phyloP scores from a whole-genome alignment of 1,284 basidiomycete species.

The Pisolithus thermaeus region DNA sequence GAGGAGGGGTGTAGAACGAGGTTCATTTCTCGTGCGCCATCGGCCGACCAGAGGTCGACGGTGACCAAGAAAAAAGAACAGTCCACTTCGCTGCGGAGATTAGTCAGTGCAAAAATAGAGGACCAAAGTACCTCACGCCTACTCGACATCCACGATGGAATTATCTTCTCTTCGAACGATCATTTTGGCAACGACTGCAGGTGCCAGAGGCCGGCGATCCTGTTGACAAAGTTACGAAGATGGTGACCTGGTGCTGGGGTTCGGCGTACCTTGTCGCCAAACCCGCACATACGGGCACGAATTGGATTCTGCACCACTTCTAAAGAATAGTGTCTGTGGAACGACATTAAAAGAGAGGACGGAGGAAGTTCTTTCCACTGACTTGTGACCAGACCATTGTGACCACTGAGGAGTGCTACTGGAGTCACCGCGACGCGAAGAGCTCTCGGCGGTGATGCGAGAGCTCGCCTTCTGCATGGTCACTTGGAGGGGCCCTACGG shows the following conservation, averaged over 20 bases:
- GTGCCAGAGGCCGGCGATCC: slow-evolving; percentile 88
- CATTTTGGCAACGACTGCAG: slow-evolving; percentile 83
- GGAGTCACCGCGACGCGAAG: slow-evolving; percentile 25
- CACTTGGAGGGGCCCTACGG: slow-evolving; percentile 3
- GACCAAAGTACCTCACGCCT: slow-evolving; percentile 27
- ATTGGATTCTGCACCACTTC: slow-evolving; percentile 83
- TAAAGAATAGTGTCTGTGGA: slow-evolving; percentile 67
- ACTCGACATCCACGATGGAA: slow-evolving; percentile 72
- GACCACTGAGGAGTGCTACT: slow-evolving; percentile 49
- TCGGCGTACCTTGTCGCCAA: slow-evolving; percentile 80
- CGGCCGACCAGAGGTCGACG: slow-evolving; percentile 83
- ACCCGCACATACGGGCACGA: slow-evolving; percentile 89
- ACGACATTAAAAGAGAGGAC: slow-evolving; percentile 4
- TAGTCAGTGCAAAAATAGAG: slow-evolving; percentile 14
- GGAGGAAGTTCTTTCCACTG: slow-evolving; percentile 22
- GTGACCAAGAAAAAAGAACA: slow-evolving; percentile 83
- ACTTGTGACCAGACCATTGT: slow-evolving; percentile 57
- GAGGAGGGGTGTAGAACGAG: slow-evolving; percentile 81
- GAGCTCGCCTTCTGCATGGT: slow-evolving; percentile 60
- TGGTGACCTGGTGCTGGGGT: slow-evolving; percentile 7
- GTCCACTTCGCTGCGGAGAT: slow-evolving; percentile 63
- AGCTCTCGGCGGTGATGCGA: slow-evolving; percentile 29
- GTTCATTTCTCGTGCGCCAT: slow-evolving; percentile 77
- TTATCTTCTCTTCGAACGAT: slow-evolving; percentile 64
- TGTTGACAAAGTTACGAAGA: slow-evolving; percentile 29